Evolutionary conservation across 441 rosid genomes (phyloP).

Genomic region (Aleurites moluccanus): DNA sequence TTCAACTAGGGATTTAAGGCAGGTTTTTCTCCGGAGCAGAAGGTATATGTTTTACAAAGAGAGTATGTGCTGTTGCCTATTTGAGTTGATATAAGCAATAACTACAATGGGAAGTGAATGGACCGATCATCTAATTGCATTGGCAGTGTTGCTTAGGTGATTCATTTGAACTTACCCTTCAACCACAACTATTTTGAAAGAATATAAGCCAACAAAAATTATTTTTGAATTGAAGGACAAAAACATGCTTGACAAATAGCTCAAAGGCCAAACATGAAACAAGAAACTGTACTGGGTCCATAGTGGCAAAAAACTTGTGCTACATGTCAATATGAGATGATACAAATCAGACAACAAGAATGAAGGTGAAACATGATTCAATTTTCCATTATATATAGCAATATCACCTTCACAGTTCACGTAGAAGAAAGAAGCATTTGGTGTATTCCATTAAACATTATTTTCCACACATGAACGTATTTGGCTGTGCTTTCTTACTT

Average conservation of each 20-base stretch:
- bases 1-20: no score
- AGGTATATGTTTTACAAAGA: no score
- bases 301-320: neutral
- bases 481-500: constrained; percentile 28
- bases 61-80: no score
- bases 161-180: no score
- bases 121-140: no score
- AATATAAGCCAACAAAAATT: neutral
- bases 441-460: constrained; percentile 26
- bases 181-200: neutral
- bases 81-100: no score
- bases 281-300: neutral
- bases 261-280: neutral
- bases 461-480: constrained; percentile 32
- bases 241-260: neutral
- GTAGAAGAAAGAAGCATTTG: constrained; percentile 16
- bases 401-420: constrained; percentile 11
- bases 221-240: neutral
- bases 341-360: neutral
- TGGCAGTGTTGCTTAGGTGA: no score
- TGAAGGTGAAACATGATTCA: constrained; percentile 9
- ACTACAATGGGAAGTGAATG: no score
- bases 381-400: constrained; percentile 21
- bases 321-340: neutral
- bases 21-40: no score